phyloP scores from a whole-genome alignment of 352 stramenopile genomes.

The Phytophthora melonis region DNA sequence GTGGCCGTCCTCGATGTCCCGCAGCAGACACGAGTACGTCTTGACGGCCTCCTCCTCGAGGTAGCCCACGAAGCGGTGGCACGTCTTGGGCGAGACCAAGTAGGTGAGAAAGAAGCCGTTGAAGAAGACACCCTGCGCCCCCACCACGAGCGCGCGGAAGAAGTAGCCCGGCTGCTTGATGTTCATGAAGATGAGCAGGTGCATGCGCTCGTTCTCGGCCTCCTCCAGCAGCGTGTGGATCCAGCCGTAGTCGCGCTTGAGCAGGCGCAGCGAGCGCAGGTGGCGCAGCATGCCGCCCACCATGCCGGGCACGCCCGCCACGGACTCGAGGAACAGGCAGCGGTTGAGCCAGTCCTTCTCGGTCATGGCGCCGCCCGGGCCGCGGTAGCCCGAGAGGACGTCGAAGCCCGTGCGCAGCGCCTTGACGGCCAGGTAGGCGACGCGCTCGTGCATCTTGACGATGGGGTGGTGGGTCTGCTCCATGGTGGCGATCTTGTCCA shows the following conservation, averaged over 20 bases:
- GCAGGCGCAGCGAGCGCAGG: constrained; percentile 82
- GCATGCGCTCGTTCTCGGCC: constrained; percentile 96
- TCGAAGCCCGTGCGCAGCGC: constrained; percentile 61
- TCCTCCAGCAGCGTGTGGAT: constrained; percentile 94
- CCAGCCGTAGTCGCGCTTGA: constrained; percentile 91
- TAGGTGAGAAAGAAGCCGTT: constrained; percentile 90
- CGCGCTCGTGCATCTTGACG: constrained; percentile 45
- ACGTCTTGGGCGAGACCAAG: constrained; percentile 86
- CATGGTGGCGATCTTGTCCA: constrained; percentile 45
- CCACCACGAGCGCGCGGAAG: constrained; percentile 87
- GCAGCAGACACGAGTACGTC: constrained; percentile 93
- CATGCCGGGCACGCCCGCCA: constrained; percentile 84
- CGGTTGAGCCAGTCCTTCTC: constrained; percentile 74
- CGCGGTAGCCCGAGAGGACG: constrained; percentile 61
- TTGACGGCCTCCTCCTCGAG: constrained; percentile 93
- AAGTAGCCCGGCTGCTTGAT: constrained; percentile 87
- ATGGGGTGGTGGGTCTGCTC: constrained; percentile 51
- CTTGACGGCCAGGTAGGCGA: constrained; percentile 51
- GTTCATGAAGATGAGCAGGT: constrained; percentile 92
- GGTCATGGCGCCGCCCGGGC: constrained; percentile 66
- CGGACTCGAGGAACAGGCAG: constrained; percentile 80
- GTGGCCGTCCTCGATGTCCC: constrained; percentile 89
- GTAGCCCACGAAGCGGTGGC: constrained; percentile 94
- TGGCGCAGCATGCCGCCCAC: constrained; percentile 81
- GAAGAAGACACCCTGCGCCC: constrained; percentile 89